Base-by-base conservation (phyloP, 106 monocot species). In the Ottelia alismoides region DNA sequence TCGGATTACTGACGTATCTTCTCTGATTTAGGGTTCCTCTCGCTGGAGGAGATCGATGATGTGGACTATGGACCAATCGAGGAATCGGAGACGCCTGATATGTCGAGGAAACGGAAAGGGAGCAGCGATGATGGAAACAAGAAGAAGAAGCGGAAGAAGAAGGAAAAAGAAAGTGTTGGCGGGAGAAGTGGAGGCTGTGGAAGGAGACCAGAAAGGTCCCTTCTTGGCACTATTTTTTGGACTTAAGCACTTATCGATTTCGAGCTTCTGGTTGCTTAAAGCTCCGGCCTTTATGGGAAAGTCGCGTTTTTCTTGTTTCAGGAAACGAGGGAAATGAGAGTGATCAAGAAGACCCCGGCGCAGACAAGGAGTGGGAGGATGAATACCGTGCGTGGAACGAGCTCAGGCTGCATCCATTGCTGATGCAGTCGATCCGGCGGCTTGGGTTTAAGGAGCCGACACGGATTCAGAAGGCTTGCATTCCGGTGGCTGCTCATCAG, bases 361-460 rank as follows among this genome's bases (percentile, higher is more conserved):
- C n/a, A n/a, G n/a, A n/a, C n/a, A n/a, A n/a, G n/a, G 82, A 98
- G 27, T 74, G 80, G n/a, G n/a, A n/a, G n/a, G n/a, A n/a, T 70
- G 90, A 86, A 61, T 66, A 74, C 48, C 68, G 65, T 71, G 82
- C 82, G 29, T 98, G 98, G 98, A 82, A 70, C 10, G 82, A 75
- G 30, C 53, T 98, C 47, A 79, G 90, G 66, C 69, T 98, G n/a
- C 98, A 90, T 64, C 82, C 98, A 57, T 52, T 82, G 66, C 74
- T 98, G 27, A 73, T 98, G 45, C 85, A 77, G 40, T 82, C 98
- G 25, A 83, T 98, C 22, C 61, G 72, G 19, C 70, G 53, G 51
- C 82, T 98, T 67, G 85, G 98, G 62, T 98, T 98, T 62, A 98
- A 49, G 64, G 82, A 98, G 58, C 98, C 98, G 0, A 98, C 98